These are phyloP conservation scores for Suillus cothurnatus DNA, from an alignment of 768 basidiomycete species.

Conservation along the genomic window DNA sequence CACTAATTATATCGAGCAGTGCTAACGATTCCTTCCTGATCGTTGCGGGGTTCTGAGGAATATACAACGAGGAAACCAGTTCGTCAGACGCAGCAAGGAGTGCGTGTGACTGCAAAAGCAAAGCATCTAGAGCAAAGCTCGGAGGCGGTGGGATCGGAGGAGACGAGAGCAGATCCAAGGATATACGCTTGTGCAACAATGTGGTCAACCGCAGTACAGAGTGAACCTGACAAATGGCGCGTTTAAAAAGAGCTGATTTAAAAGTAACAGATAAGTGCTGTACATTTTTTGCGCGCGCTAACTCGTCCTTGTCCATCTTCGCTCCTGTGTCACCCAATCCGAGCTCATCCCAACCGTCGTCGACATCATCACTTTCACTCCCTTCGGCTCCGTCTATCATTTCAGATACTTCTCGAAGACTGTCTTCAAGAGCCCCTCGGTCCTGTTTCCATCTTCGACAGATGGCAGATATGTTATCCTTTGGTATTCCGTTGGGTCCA, in stretches of 20 bases:
- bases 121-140: constrained; percentile 45
- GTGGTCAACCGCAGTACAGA: constrained; percentile 59
- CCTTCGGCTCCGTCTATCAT: constrained; percentile 47
- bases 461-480: constrained; percentile 60
- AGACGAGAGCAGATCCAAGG: constrained; percentile 49
- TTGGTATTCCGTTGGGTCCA: constrained; percentile 49
- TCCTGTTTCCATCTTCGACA: constrained; percentile 52
- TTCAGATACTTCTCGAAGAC: constrained; percentile 54
- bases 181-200: constrained; percentile 63
- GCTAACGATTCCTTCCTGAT: constrained; percentile 42
- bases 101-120: constrained; percentile 51
- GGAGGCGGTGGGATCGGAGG: constrained; percentile 26
- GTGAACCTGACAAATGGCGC: constrained; percentile 46
- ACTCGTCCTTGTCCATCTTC: constrained; percentile 50
- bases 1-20: constrained; percentile 39
- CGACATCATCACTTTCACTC: constrained; percentile 31
- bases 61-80: constrained; percentile 63
- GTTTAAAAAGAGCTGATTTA: constrained; percentile 8
- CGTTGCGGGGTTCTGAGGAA: constrained; percentile 54
- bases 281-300: constrained; percentile 64
- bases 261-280: constrained; percentile 13
- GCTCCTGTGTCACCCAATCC: constrained; percentile 44
- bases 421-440: constrained; percentile 62
- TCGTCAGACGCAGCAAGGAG: constrained; percentile 65
- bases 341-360: constrained; percentile 67